Evolutionary conservation across 2,329 filamentous ascomycete species (phyloP), one percentile per base, ranked within the genome.

Genomic region (Parastagonospora avenae): DNA sequence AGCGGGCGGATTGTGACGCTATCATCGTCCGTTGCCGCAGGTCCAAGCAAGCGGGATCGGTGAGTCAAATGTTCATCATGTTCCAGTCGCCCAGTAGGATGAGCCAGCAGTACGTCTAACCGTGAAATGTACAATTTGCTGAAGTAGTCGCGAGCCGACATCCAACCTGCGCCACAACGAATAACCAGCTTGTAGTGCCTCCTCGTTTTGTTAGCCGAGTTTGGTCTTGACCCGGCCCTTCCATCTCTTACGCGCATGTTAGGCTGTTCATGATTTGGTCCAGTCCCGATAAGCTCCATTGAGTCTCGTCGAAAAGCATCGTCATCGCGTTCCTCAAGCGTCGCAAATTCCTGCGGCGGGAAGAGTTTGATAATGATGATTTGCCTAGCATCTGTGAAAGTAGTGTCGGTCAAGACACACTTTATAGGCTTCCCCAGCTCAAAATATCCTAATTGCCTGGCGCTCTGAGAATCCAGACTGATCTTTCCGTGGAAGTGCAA

Each of bases 121-220:
- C 46, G 54, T 2, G 44, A 47, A 31, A 67, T 61, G 47, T 69
- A 60, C 14, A 66, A 46, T 39, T 63, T 67, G 46, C 57, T 59
- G 40, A 72, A 54, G 28, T 62, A 70, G 6, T 70, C 63, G 12
- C 67, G 58, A 5, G 67, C 66, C 8, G 60, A 53, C 27, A 71
- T 52, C 66, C 66, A 72, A 5, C 68, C 63, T 2, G 68, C 60
- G 4, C 67, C 68, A 31, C 52, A 64, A 12, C 68, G 62, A 3
- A 71, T 39, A 8, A 68, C 60, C 14, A 71, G 46, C 19, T 54
- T 57, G 42, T 71, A 71, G 41, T 45, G 55, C 31, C 48, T 35
- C 2, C 33, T 16, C 14, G n/a, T 19, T 24, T 42, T 33, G n/a
- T 4, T 11, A 19, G 16, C 27, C 33, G 28, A 8, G 4, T 16